Conservation (phyloP, 805 yeast species). For the Yarrowia sp. region DNA sequence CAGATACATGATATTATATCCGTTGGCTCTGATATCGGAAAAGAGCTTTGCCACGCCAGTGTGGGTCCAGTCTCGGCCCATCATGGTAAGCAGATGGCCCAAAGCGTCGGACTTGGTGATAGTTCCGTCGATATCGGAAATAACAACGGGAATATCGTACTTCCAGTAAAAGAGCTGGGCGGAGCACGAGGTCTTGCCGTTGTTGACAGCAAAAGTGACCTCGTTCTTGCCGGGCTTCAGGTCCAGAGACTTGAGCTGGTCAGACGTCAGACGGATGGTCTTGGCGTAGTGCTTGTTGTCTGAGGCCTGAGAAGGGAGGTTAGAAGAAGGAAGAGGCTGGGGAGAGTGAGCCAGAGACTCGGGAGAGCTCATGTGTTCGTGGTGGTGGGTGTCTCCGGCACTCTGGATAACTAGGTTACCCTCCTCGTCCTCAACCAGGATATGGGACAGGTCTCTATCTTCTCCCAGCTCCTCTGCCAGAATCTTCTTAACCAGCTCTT, state of each 20-base stretch:
- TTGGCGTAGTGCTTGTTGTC: conserved; percentile 64
- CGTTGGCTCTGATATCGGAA: conserved; percentile 83
- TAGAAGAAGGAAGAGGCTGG: conserved; percentile 15
- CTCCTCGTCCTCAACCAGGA: conserved; percentile 48
- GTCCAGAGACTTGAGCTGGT: conserved; percentile 77
- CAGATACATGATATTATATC: conserved; percentile 90
- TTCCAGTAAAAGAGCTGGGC: conserved; percentile 86
- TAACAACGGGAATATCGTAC: conserved; percentile 83
- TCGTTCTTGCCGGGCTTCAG: conserved; percentile 82
- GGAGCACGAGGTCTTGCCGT: conserved; percentile 77
- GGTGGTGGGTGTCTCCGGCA: conserved; percentile 39
- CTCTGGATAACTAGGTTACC: conserved; percentile 49
- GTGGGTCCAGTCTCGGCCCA: conserved; percentile 98
- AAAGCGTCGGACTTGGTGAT: conserved; percentile 97
- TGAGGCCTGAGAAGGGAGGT: conserved; percentile 40
- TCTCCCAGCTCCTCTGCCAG: conserved; percentile 72
- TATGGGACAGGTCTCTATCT: conserved; percentile 47
- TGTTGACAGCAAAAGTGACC: conserved; percentile 77
- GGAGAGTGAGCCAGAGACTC: conserved; percentile 39
- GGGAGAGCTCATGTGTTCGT: conserved; percentile 38
- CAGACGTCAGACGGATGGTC: conserved; percentile 88
- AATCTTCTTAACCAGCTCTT: conserved; percentile 73
- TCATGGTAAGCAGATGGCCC: conserved; percentile 91
- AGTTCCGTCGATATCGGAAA: conserved; percentile 97
- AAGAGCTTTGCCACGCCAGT: conserved; percentile 92